Conservation (phyloP, 139 green algal species). For the Trebouxia sp. region DNA sequence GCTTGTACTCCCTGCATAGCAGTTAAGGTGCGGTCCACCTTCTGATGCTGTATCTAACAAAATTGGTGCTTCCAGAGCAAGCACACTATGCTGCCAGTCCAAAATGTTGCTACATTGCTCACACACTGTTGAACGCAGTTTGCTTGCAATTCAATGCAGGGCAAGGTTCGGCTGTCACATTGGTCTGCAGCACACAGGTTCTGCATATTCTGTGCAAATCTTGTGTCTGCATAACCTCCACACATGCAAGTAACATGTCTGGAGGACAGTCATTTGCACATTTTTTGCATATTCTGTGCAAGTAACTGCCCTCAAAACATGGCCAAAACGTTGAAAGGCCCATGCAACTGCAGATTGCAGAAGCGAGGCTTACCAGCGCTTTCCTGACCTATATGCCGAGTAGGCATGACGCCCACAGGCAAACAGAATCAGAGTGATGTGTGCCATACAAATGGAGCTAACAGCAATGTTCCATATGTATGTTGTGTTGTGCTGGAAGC, state of each 20-base stretch:
- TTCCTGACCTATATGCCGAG: background rate
- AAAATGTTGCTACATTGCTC: background rate
- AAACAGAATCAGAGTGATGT: background rate
- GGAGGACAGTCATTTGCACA: too few relatives aligned
- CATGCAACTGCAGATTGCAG: too few relatives aligned
- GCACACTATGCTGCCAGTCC: background rate
- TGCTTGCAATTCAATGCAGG: too few relatives aligned
- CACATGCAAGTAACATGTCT: background rate
- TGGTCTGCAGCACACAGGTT: background rate
- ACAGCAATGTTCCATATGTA: conserved; percentile 3
- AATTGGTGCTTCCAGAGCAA: too few relatives aligned
- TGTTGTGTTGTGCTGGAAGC: background rate
- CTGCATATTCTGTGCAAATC: background rate
- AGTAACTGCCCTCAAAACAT: background rate
- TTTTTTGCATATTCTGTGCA: background rate
- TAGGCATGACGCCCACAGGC: background rate
- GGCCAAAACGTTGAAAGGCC: too few relatives aligned
- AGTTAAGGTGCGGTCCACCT: too few relatives aligned
- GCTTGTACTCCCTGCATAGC: background rate
- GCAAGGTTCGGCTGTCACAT: background rate
- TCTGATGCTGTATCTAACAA: too few relatives aligned
- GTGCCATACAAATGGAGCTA: background rate
- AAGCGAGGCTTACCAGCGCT: background rate
- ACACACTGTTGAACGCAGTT: background rate
- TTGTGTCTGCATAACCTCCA: too few relatives aligned